These are phyloP conservation scores for Pleurozium schreberi DNA, from an alignment of 225 moss, liverwort and hornwort species.

Conservation along the genomic window DNA sequence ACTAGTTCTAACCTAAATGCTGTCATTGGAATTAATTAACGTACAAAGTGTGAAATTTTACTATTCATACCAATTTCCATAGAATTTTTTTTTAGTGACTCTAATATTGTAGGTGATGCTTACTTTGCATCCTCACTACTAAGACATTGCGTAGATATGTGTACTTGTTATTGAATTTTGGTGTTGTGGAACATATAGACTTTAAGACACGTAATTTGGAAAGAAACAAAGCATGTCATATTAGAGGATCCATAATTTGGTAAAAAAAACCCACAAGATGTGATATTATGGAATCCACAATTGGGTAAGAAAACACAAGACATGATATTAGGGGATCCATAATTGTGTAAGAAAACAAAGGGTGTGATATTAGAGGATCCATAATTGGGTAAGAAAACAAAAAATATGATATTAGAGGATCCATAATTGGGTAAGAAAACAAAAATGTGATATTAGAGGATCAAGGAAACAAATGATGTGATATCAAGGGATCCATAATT, in stretches of 20 bases:
- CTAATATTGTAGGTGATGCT: too few species aligned
- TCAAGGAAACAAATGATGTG: too few species aligned
- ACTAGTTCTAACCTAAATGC: background rate
- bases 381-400: background rate
- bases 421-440: background rate
- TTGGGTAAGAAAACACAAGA: too few species aligned
- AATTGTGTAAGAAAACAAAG: background rate
- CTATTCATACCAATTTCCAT: rapidly evolving
- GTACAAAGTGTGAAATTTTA: too few species aligned
- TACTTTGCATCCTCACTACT: background rate
- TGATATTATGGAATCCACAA: too few species aligned
- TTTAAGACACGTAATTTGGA: background rate
- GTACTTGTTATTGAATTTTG: rapidly evolving
- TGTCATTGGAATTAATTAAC: rapidly evolving
- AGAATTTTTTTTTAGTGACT: too few species aligned
- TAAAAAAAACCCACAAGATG: background rate
- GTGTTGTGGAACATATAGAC: background rate
- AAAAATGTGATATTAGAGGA: too few species aligned
- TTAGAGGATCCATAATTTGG: too few species aligned
- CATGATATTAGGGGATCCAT: too few species aligned
- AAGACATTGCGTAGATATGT: rapidly evolving
- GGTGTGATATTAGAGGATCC: too few species aligned
- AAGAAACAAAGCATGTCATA: background rate
- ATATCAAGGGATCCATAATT: too few species aligned
- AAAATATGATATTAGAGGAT: background rate